Conservation (phyloP, 140 eudicot species). For the Stevia rebaudiana region DNA sequence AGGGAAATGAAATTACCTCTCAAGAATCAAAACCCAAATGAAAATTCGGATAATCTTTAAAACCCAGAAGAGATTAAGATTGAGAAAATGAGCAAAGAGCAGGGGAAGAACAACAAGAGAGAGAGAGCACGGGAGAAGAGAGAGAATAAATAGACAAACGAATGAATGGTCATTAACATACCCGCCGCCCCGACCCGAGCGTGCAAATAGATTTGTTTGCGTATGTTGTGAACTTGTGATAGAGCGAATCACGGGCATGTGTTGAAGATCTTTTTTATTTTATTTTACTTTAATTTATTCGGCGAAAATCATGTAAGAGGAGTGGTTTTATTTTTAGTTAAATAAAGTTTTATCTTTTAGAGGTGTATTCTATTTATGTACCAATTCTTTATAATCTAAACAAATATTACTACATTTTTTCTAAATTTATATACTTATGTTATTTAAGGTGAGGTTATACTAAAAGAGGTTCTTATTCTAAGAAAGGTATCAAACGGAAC, state of each 20-base stretch:
- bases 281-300: no score
- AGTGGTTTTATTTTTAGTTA: no score
- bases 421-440: no score
- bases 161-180: slow-evolving; percentile 13
- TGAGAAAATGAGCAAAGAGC: not conserved
- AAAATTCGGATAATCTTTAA: not conserved
- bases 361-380: no score
- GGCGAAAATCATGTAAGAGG: no score
- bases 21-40: slow-evolving; percentile 8
- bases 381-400: no score
- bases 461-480: no score
- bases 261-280: no score
- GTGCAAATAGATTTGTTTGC: not conserved
- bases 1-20: slow-evolving; percentile 2
- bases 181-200: slow-evolving; percentile 24
- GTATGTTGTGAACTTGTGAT: slow-evolving; percentile 5
- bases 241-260: slow-evolving; percentile 44
- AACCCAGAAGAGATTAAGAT: not conserved
- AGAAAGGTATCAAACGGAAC: no score
- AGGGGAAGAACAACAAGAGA: slow-evolving; percentile 9
- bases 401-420: no score
- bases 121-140: slow-evolving; percentile 18
- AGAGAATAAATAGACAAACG: slow-evolving; percentile 33
- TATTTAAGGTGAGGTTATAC: no score
- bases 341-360: no score